These are phyloP conservation scores for Suhomyces coccinellae DNA, from an alignment of 1,139 yeast genomes.

Conservation along the genomic window DNA sequence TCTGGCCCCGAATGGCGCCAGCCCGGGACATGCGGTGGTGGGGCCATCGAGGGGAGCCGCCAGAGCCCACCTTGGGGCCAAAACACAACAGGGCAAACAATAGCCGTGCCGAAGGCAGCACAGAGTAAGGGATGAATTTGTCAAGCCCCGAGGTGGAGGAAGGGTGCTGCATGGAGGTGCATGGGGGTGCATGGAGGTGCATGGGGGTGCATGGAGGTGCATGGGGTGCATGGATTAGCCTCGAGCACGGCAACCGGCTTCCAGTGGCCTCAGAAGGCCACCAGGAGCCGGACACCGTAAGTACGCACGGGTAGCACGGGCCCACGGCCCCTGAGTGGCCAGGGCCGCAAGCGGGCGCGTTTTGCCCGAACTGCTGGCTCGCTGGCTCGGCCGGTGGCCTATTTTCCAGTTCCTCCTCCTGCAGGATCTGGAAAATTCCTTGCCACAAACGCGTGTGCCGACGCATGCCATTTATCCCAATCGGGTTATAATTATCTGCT, in stretches of 20 bases:
- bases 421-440: neutral
- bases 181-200: neutral
- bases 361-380: no score
- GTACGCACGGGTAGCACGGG: no score
- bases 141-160: conserved; percentile 1
- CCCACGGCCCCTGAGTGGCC: neutral
- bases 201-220: neutral
- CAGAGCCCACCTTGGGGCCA: neutral
- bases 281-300: no score
- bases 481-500: conserved; percentile 3
- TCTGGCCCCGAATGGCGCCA: no score
- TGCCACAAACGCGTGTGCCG: conserved; percentile 13
- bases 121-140: neutral
- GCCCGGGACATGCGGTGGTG: neutral
- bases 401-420: neutral
- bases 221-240: neutral
- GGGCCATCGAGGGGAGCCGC: neutral
- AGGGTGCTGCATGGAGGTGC: conserved; percentile 2
- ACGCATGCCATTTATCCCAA: conserved; percentile 11
- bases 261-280: no score
- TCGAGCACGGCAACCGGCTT: no score
- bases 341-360: no score
- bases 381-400: neutral
- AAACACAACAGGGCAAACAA: neutral
- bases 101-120: conserved; percentile 1